Base-by-base conservation (phyloP, 306 rosid species). In the Vigna unguiculata region DNA sequence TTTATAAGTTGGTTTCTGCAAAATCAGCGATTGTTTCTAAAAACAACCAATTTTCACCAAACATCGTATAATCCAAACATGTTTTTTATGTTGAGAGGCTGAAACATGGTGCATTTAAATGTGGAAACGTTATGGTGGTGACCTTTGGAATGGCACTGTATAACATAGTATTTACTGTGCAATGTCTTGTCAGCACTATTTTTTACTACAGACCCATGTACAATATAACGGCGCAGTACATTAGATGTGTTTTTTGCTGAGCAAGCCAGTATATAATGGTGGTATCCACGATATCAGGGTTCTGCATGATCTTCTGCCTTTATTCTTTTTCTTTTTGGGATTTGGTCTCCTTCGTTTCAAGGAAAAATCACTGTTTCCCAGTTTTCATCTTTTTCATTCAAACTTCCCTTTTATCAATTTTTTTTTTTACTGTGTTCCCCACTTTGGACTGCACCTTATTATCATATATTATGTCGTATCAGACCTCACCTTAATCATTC, bases 211-310 rank as follows among this genome's bases (percentile, higher is more conserved):
- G 51, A 46, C 16, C 36, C 71, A 6, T n/a, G 28, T 28, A 48
- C 51, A 47, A 8, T 36, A 21, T 36, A 49, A 63, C 64, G 63
- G 64, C 53, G 57, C 48, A 45, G 47, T 17, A 43, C 66, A 54
- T 22, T 55, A 20, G 46, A 59, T 58, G 54, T 41, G 9, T 51
- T 46, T 47, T 47, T 34, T 20, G 24, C 30, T 49, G 47, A 46
- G 46, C 14, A 20, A 19, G 69, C 70, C 32, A 15, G 55, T 70
- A 66, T 38, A n/a, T 59, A 47, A 43, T 8, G 64, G 62, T 69
- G 40, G 7, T 58, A 45, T 78, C 59, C 69, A 57, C 69, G 43
- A 78, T 77, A 38, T 47, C 30, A 60, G 55, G 64, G 69, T 48
- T 32, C 30, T 47, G 53, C 71, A 21, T 70, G 43, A 48, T 70